Evolutionary conservation across 2,329 filamentous ascomycete genomes (phyloP).

Genomic region (Penicillium sp.): DNA sequence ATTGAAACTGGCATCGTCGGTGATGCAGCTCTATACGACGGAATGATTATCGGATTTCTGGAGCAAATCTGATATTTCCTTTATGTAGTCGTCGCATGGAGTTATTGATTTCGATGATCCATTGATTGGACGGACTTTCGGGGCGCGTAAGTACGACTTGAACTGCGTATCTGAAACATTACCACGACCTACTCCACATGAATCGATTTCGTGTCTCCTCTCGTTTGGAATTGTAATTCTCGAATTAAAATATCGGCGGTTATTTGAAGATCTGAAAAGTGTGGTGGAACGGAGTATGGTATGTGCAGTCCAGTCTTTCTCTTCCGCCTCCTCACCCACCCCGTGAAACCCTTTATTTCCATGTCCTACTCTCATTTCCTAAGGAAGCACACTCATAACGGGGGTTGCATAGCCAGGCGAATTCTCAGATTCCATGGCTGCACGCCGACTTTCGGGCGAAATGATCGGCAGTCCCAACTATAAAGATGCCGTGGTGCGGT

Average conservation of each 20-base stretch:
- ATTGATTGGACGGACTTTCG: slow-evolving; percentile 3
- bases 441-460: not conserved
- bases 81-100: not conserved
- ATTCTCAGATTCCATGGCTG: not conserved
- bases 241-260: not conserved
- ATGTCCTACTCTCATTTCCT: not conserved
- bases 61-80: slow-evolving; percentile 2
- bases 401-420: not conserved
- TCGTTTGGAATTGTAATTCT: not conserved
- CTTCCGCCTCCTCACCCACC: too few species aligned
- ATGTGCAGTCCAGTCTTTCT: not conserved
- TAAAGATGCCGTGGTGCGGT: not conserved
- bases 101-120: slow-evolving; percentile 4
- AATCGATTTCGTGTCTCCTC: not conserved
- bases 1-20: slow-evolving; percentile 6
- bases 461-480: slow-evolving; percentile 3
- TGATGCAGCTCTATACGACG: not conserved
- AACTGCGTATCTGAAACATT: not conserved
- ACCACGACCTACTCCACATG: not conserved
- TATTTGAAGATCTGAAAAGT: slow-evolving; percentile 4
- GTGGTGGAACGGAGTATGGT: not conserved
- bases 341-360: not conserved
- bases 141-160: not conserved
- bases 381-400: not conserved
- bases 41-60: not conserved